Evolutionary conservation across 441 rosid species (phyloP).

Genomic region (Croton laevigatus): DNA sequence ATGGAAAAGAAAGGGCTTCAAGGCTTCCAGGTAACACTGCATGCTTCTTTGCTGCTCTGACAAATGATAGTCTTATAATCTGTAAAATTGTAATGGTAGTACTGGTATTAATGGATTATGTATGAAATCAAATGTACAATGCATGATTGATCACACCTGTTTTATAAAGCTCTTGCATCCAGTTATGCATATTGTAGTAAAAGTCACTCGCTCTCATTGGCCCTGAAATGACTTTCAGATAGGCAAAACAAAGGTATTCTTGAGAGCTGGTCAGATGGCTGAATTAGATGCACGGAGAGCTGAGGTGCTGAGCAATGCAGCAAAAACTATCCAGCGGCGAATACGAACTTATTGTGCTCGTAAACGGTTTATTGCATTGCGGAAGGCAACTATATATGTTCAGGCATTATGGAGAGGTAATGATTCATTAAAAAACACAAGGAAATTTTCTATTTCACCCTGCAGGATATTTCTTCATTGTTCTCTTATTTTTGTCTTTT

Average conservation of each 20-base stretch:
- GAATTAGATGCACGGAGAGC: slow-evolving; percentile 91
- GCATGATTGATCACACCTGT: slow-evolving; percentile 3
- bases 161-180: neutral
- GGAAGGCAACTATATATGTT: slow-evolving; percentile 52
- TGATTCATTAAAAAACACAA: neutral
- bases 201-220: slow-evolving; percentile 22
- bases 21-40: slow-evolving; percentile 81
- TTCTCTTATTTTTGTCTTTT: neutral
- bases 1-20: slow-evolving; percentile 77
- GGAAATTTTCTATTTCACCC: neutral
- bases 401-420: slow-evolving; percentile 90
- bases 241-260: slow-evolving; percentile 92
- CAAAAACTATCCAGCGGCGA: slow-evolving; percentile 81
- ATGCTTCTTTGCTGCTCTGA: slow-evolving; percentile 16
- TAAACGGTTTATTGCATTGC: slow-evolving; percentile 67
- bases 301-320: slow-evolving; percentile 81
- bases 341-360: slow-evolving; percentile 70
- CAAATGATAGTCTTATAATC: neutral
- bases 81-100: neutral
- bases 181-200: neutral
- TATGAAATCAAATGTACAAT: neutral
- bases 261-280: slow-evolving; percentile 99
- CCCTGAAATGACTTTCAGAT: slow-evolving; percentile 54
- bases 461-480: neutral
- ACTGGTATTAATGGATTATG: neutral